Evolutionary conservation across 306 rosid genomes (phyloP).

Genomic region (Oemleria cerasiformis): DNA sequence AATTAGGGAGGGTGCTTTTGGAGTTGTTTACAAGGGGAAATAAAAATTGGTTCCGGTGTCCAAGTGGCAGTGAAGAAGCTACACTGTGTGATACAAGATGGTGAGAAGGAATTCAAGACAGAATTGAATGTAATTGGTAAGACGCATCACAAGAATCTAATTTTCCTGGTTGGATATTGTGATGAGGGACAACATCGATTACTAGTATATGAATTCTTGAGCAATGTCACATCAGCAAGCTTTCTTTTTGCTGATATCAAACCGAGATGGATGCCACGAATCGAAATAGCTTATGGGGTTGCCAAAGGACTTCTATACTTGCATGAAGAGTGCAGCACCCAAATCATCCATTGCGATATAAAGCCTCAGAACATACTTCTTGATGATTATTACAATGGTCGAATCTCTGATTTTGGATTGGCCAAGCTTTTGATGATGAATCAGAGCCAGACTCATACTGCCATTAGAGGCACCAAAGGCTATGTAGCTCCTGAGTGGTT

Average conservation of each 20-base stretch:
- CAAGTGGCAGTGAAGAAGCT: slow-evolving; percentile 24
- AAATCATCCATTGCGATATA: slow-evolving; percentile 46
- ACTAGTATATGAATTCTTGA: slow-evolving; percentile 28
- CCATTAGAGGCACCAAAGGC: slow-evolving; percentile 45
- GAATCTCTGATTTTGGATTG: slow-evolving; percentile 41
- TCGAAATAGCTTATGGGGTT: no score
- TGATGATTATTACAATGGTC: slow-evolving; percentile 14
- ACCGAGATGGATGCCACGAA: no score
- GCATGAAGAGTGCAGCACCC: slow-evolving; percentile 41
- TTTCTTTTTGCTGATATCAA: slow-evolving; percentile 15
- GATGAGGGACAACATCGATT: slow-evolving; percentile 11
- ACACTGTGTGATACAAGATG: not conserved
- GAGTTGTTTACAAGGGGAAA: slow-evolving; percentile 25
- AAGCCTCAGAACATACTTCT: slow-evolving; percentile 55
- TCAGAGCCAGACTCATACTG: slow-evolving; percentile 37
- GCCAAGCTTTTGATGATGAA: slow-evolving; percentile 39
- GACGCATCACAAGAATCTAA: slow-evolving; percentile 32
- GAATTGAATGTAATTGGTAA: slow-evolving; percentile 24
- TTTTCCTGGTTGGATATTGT: slow-evolving; percentile 25
- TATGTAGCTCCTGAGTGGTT: slow-evolving; percentile 56
- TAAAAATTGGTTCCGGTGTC: not conserved
- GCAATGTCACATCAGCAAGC: slow-evolving; percentile 17
- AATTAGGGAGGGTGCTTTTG: slow-evolving; percentile 30
- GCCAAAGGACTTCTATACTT: slow-evolving; percentile 34
- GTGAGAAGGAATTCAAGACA: slow-evolving; percentile 17